Conservation (phyloP, 176 grass and related monocot species). For the Dendrocalamus sinicus region DNA sequence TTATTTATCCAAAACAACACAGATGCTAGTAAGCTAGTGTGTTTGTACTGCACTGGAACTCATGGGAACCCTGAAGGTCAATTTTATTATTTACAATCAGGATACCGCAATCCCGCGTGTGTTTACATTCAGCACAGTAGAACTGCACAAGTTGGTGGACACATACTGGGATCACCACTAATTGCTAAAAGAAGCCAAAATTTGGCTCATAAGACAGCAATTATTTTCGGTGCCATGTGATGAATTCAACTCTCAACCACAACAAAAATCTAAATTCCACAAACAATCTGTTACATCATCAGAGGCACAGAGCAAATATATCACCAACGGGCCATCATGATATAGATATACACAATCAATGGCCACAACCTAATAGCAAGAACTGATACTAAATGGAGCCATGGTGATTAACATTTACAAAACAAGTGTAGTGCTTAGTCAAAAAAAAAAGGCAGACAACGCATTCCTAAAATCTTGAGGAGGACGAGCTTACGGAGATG, state of each 20-base stretch:
- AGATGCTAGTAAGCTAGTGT: not conserved
- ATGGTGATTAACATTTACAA: not conserved
- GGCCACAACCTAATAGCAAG: not conserved
- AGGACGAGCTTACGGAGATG: conserved; percentile 57
- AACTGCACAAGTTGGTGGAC: not conserved
- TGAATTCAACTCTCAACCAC: not conserved
- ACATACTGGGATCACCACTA: not conserved
- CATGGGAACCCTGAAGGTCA: not conserved
- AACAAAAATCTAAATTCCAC: not conserved
- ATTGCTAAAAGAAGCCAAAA: not conserved
- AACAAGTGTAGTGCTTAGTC: not conserved
- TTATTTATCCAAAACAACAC: conserved; percentile 31
- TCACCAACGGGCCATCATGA: not conserved
- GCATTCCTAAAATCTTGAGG: conserved; percentile 9
- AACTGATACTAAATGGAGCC: not conserved
- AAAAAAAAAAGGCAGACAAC: not conserved
- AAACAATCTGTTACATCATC: not conserved
- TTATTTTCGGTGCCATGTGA: not conserved
- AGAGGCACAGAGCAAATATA: not conserved
- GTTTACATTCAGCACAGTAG: not conserved
- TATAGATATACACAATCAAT: not conserved
- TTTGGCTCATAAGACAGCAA: not conserved
- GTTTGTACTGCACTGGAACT: conserved; percentile 8
- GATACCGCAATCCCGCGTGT: not conserved
- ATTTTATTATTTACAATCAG: conserved; percentile 1